These are phyloP conservation scores for Aspergillus spinulosporus DNA, from an alignment of 2,329 filamentous ascomycete species.

Conservation along the genomic window DNA sequence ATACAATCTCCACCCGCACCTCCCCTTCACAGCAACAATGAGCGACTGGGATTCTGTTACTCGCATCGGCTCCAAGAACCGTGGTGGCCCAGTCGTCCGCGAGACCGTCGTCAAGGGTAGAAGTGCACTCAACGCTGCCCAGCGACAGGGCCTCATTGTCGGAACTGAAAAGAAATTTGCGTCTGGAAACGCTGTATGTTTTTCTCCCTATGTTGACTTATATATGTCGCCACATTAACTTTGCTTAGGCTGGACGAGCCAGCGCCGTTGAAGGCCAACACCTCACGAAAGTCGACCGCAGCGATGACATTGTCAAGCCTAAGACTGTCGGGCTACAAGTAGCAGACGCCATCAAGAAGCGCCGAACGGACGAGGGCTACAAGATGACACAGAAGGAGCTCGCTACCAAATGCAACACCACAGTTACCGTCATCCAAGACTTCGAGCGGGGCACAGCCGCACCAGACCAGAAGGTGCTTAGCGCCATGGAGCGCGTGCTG, in stretches of 20 bases:
- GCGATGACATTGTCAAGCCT: constrained; percentile 96
- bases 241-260: constrained; percentile 43
- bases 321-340: constrained; percentile 83
- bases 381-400: constrained; percentile 93
- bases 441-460: constrained; percentile 78
- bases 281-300: constrained; percentile 95
- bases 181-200: constrained; percentile 74
- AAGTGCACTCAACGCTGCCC: constrained; percentile 81
- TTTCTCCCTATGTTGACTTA: background rate
- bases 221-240: constrained; percentile 16
- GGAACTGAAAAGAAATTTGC: constrained; percentile 90
- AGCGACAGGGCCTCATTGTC: constrained; percentile 73
- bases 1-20: background rate
- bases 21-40: constrained; percentile 45
- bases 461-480: constrained; percentile 81
- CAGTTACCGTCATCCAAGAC: constrained; percentile 73
- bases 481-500: constrained; percentile 76
- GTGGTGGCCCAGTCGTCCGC: constrained; percentile 64
- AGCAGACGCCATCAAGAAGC: constrained; percentile 76
- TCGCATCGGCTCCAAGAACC: constrained; percentile 88
- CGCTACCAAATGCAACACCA: constrained; percentile 87
- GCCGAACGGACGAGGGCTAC: constrained; percentile 78
- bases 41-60: constrained; percentile 86
- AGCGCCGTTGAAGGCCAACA: constrained; percentile 78
- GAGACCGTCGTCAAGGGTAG: constrained; percentile 90